Evolutionary conservation across 139 green algal species (phyloP).

Genomic region (Chlorella sp.): DNA sequence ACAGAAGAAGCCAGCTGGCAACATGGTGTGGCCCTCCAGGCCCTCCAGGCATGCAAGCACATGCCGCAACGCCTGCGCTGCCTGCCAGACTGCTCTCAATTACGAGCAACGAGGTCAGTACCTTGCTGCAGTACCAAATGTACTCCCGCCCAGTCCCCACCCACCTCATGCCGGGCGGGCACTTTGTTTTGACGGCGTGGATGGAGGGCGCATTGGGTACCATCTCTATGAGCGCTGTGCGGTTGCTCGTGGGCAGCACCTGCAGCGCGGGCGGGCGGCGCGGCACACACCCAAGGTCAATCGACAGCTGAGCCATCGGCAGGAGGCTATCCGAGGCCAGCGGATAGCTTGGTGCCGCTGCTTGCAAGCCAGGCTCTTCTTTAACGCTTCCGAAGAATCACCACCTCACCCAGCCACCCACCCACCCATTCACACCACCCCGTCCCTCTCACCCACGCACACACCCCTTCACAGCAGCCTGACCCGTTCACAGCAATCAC

Average conservation of each 20-base stretch:
- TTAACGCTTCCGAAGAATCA: not conserved
- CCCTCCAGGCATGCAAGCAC: not conserved
- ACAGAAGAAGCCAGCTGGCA: not conserved
- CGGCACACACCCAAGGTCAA: not conserved
- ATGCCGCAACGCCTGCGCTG: not conserved
- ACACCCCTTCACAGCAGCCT: not conserved
- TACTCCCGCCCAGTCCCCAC: too few species aligned
- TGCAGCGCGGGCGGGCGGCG: not conserved
- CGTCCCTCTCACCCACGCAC: not conserved
- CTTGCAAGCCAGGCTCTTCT: not conserved
- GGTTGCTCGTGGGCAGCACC: conserved; percentile 89
- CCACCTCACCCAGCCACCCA: not conserved
- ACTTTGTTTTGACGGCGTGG: conserved; percentile 88
- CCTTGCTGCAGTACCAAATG: too few species aligned
- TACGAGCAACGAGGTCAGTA: too few species aligned
- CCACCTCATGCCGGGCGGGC: conserved; percentile 48
- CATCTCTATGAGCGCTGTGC: conserved; percentile 97
- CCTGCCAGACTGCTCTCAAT: too few species aligned
- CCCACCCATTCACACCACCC: not conserved
- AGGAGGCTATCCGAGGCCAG: not conserved
- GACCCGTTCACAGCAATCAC: too few species aligned
- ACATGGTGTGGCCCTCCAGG: not conserved
- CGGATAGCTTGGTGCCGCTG: not conserved
- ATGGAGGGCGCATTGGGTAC: conserved; percentile 94
- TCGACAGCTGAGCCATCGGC: not conserved